These are phyloP conservation scores for Verticillium nubilum DNA, from an alignment of 2,329 filamentous ascomycete genomes.

Conservation along the genomic window DNA sequence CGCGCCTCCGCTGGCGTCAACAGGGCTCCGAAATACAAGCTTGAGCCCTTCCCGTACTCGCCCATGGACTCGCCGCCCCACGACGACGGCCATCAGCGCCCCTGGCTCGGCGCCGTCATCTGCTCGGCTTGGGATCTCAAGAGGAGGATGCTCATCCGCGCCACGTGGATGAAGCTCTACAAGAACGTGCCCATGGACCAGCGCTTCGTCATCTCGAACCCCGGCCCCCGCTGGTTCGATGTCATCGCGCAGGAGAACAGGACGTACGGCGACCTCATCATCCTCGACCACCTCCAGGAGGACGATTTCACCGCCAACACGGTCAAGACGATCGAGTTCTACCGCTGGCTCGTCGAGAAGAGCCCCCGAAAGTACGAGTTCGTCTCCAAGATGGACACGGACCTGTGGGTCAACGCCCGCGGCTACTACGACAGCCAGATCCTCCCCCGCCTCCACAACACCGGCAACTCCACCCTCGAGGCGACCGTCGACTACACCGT, in stretches of 20 bases:
- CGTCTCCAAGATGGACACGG: conserved; percentile 26
- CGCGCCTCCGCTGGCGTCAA: conserved; percentile 3
- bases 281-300: conserved; percentile 24
- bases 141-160: conserved; percentile 22
- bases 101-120: conserved; percentile 24
- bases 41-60: conserved; percentile 18
- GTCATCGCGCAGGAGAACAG: conserved; percentile 20
- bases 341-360: conserved; percentile 19
- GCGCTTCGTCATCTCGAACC: conserved; percentile 25
- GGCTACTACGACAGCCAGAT: conserved; percentile 23
- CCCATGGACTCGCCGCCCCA: conserved; percentile 10
- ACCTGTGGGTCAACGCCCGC: conserved; percentile 23
- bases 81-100: conserved; percentile 1
- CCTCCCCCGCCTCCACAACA: conserved; percentile 13
- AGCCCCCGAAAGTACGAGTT: conserved; percentile 18
- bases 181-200: conserved; percentile 20
- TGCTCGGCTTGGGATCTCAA: conserved; percentile 20
- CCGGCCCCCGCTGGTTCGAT: conserved; percentile 17
- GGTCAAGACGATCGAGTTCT: conserved; percentile 26
- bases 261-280: conserved; percentile 26
- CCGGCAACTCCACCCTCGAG: conserved; percentile 4
- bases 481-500: conserved; percentile 17
- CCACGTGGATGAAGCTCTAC: conserved; percentile 25
- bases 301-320: conserved; percentile 24
- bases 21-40: conserved; percentile 7